Base-by-base conservation (phyloP, 208 protist genomes). In the Trypanosoma platydactyli region DNA sequence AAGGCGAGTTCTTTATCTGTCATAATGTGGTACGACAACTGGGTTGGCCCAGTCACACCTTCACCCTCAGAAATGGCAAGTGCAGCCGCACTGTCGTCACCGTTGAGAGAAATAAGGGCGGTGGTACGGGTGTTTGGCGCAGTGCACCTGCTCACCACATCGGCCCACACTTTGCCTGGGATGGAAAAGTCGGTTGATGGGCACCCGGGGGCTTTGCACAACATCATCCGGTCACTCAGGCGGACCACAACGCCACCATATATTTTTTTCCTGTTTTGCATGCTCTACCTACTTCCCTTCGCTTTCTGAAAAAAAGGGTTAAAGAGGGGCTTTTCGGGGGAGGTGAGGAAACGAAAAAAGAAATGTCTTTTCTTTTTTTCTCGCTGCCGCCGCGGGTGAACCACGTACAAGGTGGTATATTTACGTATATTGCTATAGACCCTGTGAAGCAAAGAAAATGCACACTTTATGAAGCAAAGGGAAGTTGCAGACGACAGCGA, bases 1-100 rank as follows among this genome's bases (percentile, higher is more conserved):
- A 84, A 95, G 24, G 84, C 87, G 7, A 91, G 57, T 22, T 75
- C 78, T 58, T 89, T 85, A 49, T 91, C 86, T 1, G 85, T 88
- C 77, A 91, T 84, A 52, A 95, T 66, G 62, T 95, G 90, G 61
- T 89, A 95, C 11, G 84, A 91, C 22, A 94, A 71, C 60, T 82
- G 61, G 7, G 65, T 73, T 2, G 50, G 59, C 27, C 78, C 68
- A 0, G 45, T 50, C 41, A 80, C 76, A 0, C 1, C 60, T 5
- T 5, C 44, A 16, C 9, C 42, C 42, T 4, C 11, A 57, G 50
- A 27, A 52, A 18, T 30, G 27, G 20, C 20, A 33, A 15, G 9
- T 7, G 27, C 1, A 15, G 24, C 15, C 13, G 49, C 40, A 3
- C 18, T n/a, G 7, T 44, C 51, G 38, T 45, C 33, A 25, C 15